Evolutionary conservation across 176 grass and related monocot genomes (phyloP).

Genomic region (Elymus sibiricus): DNA sequence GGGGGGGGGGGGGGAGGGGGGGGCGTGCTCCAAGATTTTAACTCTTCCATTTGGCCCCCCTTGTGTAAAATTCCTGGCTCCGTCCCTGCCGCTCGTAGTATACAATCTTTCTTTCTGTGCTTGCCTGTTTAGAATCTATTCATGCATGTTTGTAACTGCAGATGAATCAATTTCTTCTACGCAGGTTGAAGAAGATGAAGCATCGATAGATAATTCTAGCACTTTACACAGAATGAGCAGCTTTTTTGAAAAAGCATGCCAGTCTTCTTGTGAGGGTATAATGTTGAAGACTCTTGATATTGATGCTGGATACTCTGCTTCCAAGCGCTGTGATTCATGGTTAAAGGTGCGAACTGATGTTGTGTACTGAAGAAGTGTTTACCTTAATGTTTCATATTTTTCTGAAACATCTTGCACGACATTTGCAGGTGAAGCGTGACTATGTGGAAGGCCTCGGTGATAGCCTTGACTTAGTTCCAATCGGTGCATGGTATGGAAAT

Average conservation of each 20-base stretch:
- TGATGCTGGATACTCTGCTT: constrained; percentile 87
- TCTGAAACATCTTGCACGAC: neutral
- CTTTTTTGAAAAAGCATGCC: constrained; percentile 73
- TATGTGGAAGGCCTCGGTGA: constrained; percentile 95
- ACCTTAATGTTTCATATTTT: constrained; percentile 19
- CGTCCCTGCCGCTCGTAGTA: neutral
- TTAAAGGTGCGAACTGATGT: constrained; percentile 55
- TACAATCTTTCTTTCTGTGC: neutral
- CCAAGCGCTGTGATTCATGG: constrained; percentile 87
- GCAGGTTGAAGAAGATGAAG: constrained; percentile 77
- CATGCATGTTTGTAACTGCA: constrained; percentile 1
- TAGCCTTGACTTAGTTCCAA: constrained; percentile 83
- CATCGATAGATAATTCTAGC: constrained; percentile 46
- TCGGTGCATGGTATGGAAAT: constrained; percentile 96
- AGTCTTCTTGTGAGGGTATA: constrained; percentile 92
- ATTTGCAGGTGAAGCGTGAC: constrained; percentile 82
- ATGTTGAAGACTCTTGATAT: constrained; percentile 94
- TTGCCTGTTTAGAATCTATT: constrained; percentile 23
- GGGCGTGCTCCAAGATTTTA: too few species aligned
- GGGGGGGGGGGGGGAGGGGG: too few species aligned
- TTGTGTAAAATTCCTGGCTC: too few species aligned
- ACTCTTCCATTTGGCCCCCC: too few species aligned
- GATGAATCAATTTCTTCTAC: constrained; percentile 32
- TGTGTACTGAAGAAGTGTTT: neutral
- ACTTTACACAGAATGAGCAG: constrained; percentile 62